A percentile compares a stretch with the other conserved stretches of the same genome.
These are phyloP conservation scores for Imleria badia DNA, from an alignment of 768 basidiomycete genomes.

Conservation along the genomic window DNA sequence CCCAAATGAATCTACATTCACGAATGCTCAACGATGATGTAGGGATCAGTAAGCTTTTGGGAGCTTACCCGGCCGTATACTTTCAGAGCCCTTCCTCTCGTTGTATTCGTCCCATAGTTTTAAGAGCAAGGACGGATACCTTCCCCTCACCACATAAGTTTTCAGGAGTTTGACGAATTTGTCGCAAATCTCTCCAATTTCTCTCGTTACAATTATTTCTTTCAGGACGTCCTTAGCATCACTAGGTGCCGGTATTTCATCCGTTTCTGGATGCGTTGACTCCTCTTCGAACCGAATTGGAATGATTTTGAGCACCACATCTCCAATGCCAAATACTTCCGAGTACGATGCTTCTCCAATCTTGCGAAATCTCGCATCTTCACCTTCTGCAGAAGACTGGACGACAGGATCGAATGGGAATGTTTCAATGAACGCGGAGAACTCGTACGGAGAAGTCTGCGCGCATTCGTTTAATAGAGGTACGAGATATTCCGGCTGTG, in stretches of 20 bases:
- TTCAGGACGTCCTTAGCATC: slow-evolving; percentile 77
- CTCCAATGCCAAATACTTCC: slow-evolving; percentile 90
- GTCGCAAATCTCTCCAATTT: slow-evolving; percentile 71
- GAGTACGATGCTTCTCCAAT: slow-evolving; percentile 97
- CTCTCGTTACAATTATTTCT: slow-evolving; percentile 74
- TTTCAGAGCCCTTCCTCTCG: slow-evolving; percentile 72
- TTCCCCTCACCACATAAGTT: slow-evolving; percentile 83
- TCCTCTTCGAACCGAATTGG: slow-evolving; percentile 62
- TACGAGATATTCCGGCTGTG: slow-evolving; percentile 52
- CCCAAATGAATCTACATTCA: slow-evolving; percentile 62
- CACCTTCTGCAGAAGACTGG: slow-evolving; percentile 31
- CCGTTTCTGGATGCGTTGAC: slow-evolving; percentile 29
- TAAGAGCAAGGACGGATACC: slow-evolving; percentile 77
- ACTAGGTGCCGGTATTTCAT: slow-evolving; percentile 64
- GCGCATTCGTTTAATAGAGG: slow-evolving; percentile 71
- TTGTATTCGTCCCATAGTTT: slow-evolving; percentile 87
- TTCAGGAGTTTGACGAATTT: slow-evolving; percentile 83
- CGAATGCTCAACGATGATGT: slow-evolving; percentile 6
- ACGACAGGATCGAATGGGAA: slow-evolving; percentile 76
- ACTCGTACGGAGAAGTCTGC: slow-evolving; percentile 69
- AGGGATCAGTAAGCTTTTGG: neutral
- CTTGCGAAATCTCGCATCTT: slow-evolving; percentile 60
- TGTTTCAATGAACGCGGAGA: slow-evolving; percentile 78
- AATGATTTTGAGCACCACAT: slow-evolving; percentile 88
- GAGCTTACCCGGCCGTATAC: slow-evolving; percentile 74